Base-by-base conservation (phyloP, 2,329 filamentous ascomycete genomes). In the Amauroascus niger region DNA sequence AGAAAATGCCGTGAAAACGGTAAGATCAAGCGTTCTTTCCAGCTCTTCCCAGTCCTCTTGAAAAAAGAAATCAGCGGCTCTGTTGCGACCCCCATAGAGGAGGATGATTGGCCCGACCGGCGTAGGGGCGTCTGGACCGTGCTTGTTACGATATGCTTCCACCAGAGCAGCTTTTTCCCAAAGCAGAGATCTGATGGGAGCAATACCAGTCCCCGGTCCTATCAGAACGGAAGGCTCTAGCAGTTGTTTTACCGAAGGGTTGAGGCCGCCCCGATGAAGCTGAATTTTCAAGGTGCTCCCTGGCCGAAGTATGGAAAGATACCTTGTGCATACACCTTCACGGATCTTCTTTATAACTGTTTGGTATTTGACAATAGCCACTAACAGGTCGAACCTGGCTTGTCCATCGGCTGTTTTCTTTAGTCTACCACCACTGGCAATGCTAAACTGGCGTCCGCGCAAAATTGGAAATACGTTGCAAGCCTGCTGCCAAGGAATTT, bases 361-460 rank as follows among this genome's bases (percentile, higher is more conserved):
- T 58, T 83, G 82, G 69, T 95, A 97, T 65, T 91, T 89, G 56
- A 98, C 90, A 53, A 97, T 84, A 0, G 93, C 90, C 40, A 90
- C 80, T 2, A 95, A 73, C 2, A 96, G 75, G 52, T 95, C 84
- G 20, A 94, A 73, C 13, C 72, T 71, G 1, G 78, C 78, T 20
- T 64, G 60, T 6, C 71, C 65, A 28, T 69, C 64, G 0, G 62
- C 44, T 2, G 63, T 63, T 32, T 55, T 60, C 59, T 74, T 75
- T 49, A 75, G 58, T 59, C 67, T 60, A 53, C 82, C 83, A 6
- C 86, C 84, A 58, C 86, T 93, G 32, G 88, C 88, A 57, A 97
- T 90, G 68, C 90, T 96, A 66, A 95, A 98, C 62, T 95, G 87
- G 5, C 93, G 80, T n/a, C 84, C 86, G n/a, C 88, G 83, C 45